Conservation (phyloP, 345 rosid genomes). For the Linum usitatissimum region DNA sequence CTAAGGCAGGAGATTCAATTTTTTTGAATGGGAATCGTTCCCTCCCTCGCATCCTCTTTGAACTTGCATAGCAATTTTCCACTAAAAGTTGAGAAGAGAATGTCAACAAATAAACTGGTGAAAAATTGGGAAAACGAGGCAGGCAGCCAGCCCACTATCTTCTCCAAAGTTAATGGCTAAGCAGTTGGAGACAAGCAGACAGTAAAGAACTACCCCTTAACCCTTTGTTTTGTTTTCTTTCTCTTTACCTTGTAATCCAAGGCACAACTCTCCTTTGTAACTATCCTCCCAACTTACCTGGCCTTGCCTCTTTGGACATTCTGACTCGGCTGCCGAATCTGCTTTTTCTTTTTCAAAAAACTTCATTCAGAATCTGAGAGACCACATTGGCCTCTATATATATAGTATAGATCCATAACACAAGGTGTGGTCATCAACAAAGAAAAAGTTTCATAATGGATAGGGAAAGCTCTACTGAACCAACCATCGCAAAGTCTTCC, state of each 20-base stretch:
- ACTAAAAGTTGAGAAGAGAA: conserved; percentile 9
- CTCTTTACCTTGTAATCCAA: conserved; percentile 1
- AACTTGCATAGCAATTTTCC: too few species aligned
- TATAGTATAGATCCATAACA: neutral
- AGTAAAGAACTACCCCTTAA: conserved; percentile 10
- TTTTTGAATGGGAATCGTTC: too few species aligned
- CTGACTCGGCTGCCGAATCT: conserved; percentile 14
- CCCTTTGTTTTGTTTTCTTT: conserved; percentile 11
- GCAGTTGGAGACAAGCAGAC: conserved; percentile 14
- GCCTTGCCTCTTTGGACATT: conserved; percentile 25
- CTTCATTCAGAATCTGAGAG: conserved; percentile 7
- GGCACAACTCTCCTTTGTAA: conserved; percentile 14
- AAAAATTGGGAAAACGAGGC: conserved; percentile 11
- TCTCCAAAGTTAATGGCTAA: conserved; percentile 16
- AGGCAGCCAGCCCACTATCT: conserved; percentile 19
- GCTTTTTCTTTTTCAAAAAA: conserved; percentile 3
- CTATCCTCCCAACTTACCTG: conserved; percentile 7
- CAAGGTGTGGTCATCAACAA: neutral
- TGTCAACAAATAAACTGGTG: conserved; percentile 8
- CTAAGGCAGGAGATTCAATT: too few species aligned
- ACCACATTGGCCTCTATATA: conserved; percentile 9
- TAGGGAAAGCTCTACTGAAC: conserved; percentile 20
- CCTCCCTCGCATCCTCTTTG: too few species aligned
- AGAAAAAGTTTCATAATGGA: conserved; percentile 11
- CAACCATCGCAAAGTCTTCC: conserved; percentile 6